Percentiles rank a stretch among this genome's conserved stretches.
phyloP scores from a whole-genome alignment of 306 rosid genomes.

The Vicia sativa region DNA sequence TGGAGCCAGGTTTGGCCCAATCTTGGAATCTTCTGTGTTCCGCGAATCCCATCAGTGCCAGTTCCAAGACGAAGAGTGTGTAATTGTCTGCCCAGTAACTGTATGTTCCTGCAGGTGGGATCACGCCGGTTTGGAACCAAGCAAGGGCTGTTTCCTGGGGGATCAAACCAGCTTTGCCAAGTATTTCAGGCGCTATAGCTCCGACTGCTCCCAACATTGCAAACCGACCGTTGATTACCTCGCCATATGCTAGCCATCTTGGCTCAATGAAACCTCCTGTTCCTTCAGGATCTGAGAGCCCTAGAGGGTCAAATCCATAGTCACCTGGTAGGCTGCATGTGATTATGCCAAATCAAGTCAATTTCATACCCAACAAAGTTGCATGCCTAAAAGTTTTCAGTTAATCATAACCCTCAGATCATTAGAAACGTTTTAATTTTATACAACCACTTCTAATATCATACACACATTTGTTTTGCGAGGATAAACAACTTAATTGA shows the following conservation, averaged over 20 bases:
- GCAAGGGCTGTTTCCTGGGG: slow-evolving; percentile 94
- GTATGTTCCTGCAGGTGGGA: slow-evolving; percentile 94
- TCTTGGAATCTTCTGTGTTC: slow-evolving; percentile 94
- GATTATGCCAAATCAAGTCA: slow-evolving; percentile 27
- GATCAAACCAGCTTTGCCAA: slow-evolving; percentile 73
- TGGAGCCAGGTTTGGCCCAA: slow-evolving; percentile 83
- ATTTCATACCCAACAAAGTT: slow-evolving; percentile 1
- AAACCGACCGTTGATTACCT: slow-evolving; percentile 78
- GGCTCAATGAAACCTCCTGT: slow-evolving; percentile 98
- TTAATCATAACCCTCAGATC: not conserved
- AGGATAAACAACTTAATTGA: not conserved
- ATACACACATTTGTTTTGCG: not conserved
- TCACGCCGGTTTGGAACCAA: slow-evolving; percentile 91
- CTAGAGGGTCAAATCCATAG: slow-evolving; percentile 90
- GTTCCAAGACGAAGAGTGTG: slow-evolving; percentile 77
- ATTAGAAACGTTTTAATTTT: not conserved
- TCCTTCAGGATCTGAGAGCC: slow-evolving; percentile 98
- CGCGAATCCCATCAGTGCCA: slow-evolving; percentile 93
- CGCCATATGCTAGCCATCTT: slow-evolving; percentile 92
- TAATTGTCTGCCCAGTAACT: slow-evolving; percentile 91
- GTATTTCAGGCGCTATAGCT: slow-evolving; percentile 85
- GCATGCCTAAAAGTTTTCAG: not conserved
- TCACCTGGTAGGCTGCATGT: slow-evolving; percentile 87
- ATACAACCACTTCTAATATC: too few species aligned
- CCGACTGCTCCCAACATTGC: slow-evolving; percentile 92